Conservation (phyloP, 345 rosid genomes). For the Noccaea bulbosa region DNA sequence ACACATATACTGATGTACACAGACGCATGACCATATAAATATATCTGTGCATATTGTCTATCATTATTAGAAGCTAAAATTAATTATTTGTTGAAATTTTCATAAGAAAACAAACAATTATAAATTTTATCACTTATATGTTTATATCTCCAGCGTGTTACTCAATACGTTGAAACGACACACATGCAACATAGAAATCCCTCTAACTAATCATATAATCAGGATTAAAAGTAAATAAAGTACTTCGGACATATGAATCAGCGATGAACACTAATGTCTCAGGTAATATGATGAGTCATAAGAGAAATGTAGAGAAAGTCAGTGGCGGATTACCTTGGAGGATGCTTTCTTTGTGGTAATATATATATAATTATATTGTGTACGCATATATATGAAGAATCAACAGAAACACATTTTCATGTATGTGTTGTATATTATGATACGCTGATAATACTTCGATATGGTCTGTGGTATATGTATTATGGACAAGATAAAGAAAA, state of each 20-base stretch:
- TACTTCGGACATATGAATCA: not conserved
- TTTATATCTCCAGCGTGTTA: constrained; percentile 1
- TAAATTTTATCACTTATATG: not conserved
- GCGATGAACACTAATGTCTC: not conserved
- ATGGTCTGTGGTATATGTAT: constrained; percentile 1
- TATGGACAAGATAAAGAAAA: constrained; percentile 5
- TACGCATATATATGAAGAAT: constrained; percentile 2
- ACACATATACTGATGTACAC: constrained; percentile 1
- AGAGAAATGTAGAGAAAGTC: constrained; percentile 24
- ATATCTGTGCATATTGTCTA: not conserved
- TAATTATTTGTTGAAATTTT: not conserved
- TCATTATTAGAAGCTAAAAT: not conserved
- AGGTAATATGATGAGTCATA: not conserved
- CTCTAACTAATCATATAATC: not conserved
- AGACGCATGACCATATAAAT: not conserved
- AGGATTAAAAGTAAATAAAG: not conserved
- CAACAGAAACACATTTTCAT: constrained; percentile 7
- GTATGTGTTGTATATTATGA: constrained; percentile 2
- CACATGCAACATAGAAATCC: constrained; percentile 20
- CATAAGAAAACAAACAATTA: not conserved
- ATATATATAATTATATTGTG: constrained; percentile 1
- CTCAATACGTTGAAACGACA: not conserved
- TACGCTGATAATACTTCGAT: not conserved
- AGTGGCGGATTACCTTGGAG: constrained; percentile 32
- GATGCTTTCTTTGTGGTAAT: constrained; percentile 9